Evolutionary conservation across 1,284 basidiomycete genomes (phyloP), one percentile per base, ranked within the genome.

Genomic region (Omphalotus olearius): DNA sequence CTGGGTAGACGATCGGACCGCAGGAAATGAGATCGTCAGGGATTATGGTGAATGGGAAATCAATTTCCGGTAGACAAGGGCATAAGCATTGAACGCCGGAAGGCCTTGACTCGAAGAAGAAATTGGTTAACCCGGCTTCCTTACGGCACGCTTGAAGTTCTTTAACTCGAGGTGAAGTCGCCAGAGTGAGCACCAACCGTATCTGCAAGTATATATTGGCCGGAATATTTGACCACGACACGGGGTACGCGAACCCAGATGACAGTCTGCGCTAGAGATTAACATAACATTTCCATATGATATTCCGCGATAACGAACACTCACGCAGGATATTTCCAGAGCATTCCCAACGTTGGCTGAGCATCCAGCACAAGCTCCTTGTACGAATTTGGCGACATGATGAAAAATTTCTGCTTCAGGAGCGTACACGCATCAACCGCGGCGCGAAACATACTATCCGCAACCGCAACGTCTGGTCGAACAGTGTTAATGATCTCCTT

Each of bases 261-360:
- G 41, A 46, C 11, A 49, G 6, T 37, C 53, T 51, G 35, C 41
- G 36, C 18, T n/a, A 44, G n/a, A 16, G 30, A 35, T 5, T 28
- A 16, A 33, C 11, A 13, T 16, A 14, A 33, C 16, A 26, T 1
- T 18, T 26, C 41, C 14, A 23, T 7, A 20, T 18, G 5, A 43
- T 20, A 11, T n/a, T n/a, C n/a, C n/a, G n/a, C n/a, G 17, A 20
- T 9, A 26, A 44, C 25, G 9, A 36, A 4, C 7, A 49, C 54
- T 23, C 37, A 55, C 54, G 45, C 50, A 45, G 54, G 54, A 49
- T 40, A 49, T 30, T 52, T 55, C 54, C 50, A 51, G 5, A 55
- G 33, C 7, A 33, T 42, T 16, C 23, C 23, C 11, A 37, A 17
- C 25, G 25, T 25, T 20, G 53, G 53, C 38, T 54, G 50, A 38